Evolutionary conservation across 2,329 filamentous ascomycete genomes (phyloP), one percentile per base, ranked within the genome.

Genomic region (Botrytis medusae): DNA sequence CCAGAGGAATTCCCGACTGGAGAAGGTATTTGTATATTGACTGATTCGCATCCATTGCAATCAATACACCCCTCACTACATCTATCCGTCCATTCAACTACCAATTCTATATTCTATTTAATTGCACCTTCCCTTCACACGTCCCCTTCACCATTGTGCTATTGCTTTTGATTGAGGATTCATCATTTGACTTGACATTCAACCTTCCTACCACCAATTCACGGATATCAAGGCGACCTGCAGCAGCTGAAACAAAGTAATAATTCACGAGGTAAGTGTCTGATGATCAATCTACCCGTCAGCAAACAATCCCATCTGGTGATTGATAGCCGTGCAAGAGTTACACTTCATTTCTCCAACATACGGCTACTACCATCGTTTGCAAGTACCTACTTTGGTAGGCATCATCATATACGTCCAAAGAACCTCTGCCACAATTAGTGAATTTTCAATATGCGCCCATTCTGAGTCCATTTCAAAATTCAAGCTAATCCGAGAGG

Each of bases 221-320:
- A 62, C 68, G 68, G 68, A 48, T 61, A 59, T n/a, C 51, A 42
- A 71, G 69, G 59, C 40, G n/a, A 51, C 59, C 69, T 64, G 59
- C 69, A 71, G 42, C 69, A 71, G 54, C 69, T 54, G 69, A 63
- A 71, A 63, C 44, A 4, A 63, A 32, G 59, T 29, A 42, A 51
- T 37, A 18, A 34, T 68, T 20, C 70, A 72, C 70, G 70, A 69
- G 71, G 71, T 72, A 32, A 68, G 71, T 48, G 71, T 72, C 71
- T 72, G 71, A 60, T 72, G 71, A 72, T 72, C 71, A 69, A 60
- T 72, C 70, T 57, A 60, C 16, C 70, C 62, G 48, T 72, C 37
- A 72, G 70, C 70, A 72, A 72, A 68, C 62, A 68, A 34, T 32
- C 60, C 60, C 10, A 22, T 32, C 32, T 48, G 62, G 48, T 72